These are phyloP conservation scores for Chimonanthus praecox DNA, from an alignment of 164 flowering plant genomes.

Conservation along the genomic window DNA sequence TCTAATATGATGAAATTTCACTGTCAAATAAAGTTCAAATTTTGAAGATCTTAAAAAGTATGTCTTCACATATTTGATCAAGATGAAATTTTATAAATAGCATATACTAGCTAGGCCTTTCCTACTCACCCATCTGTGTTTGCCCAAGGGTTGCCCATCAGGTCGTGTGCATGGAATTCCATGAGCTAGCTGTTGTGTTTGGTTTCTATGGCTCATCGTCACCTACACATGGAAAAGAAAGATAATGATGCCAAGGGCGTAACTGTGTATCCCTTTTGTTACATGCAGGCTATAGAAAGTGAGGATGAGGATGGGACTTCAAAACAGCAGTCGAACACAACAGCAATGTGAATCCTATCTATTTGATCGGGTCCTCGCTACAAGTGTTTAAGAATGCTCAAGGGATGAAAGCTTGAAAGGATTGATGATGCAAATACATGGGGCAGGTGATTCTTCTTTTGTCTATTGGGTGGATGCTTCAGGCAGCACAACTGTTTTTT, in stretches of 20 bases:
- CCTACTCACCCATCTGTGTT: too few relatives aligned
- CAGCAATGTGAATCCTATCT: not conserved
- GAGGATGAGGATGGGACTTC: conserved; percentile 4
- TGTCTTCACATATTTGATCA: too few relatives aligned
- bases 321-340: not conserved
- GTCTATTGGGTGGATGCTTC: not conserved
- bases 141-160: too few relatives aligned
- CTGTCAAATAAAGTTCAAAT: too few relatives aligned
- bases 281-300: not conserved
- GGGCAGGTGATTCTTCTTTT: not conserved
- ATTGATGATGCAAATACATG: not conserved
- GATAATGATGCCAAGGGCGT: not conserved
- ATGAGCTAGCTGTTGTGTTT: not conserved
- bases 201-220: not conserved
- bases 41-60: too few relatives aligned
- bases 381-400: not conserved
- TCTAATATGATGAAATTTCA: too few relatives aligned
- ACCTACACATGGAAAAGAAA: not conserved
- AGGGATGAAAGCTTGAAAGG: not conserved
- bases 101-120: too few relatives aligned
- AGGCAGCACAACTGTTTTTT: not conserved
- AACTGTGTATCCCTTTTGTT: not conserved
- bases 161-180: too few relatives aligned
- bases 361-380: not conserved
- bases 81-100: too few relatives aligned